phyloP scores from a whole-genome alignment of 2,329 filamentous ascomycete species.

The Ophiostoma sp. region DNA sequence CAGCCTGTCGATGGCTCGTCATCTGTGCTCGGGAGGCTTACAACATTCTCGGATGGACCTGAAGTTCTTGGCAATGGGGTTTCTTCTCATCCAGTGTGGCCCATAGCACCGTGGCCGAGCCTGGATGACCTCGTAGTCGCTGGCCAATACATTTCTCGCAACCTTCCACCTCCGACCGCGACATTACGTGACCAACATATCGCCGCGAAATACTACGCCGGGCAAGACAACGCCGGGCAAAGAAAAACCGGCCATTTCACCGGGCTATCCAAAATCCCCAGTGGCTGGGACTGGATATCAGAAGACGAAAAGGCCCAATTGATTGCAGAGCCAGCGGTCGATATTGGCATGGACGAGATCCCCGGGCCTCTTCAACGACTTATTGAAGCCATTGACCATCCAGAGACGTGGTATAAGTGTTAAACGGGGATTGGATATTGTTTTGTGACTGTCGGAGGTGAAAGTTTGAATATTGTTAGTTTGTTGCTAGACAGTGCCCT shows the following conservation, averaged over 20 bases:
- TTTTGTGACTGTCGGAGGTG: background rate
- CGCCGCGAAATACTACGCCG: too few relatives aligned
- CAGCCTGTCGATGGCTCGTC: background rate
- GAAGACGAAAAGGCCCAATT: background rate
- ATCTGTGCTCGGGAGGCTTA: background rate
- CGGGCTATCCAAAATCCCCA: background rate
- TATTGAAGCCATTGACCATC: background rate
- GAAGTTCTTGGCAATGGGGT: background rate
- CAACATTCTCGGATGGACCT: background rate
- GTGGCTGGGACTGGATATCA: constrained; percentile 15
- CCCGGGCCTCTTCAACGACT: constrained; percentile 4
- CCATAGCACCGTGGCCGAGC: background rate
- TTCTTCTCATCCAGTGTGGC: background rate
- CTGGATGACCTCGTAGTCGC: background rate
- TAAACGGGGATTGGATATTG: background rate
- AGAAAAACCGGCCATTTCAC: background rate
- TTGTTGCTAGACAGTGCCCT: background rate
- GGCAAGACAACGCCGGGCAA: too few relatives aligned
- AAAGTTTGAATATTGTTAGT: background rate
- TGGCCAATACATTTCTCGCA: background rate
- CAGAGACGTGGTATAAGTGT: background rate
- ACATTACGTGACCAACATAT: too few relatives aligned
- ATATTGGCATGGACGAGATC: background rate
- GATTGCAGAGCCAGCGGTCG: background rate
- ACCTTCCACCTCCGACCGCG: background rate